Evolutionary conservation across 2,329 filamentous ascomycete genomes (phyloP), one percentile per base, ranked within the genome.

Genomic region (Pseudofabraea citricarpa): DNA sequence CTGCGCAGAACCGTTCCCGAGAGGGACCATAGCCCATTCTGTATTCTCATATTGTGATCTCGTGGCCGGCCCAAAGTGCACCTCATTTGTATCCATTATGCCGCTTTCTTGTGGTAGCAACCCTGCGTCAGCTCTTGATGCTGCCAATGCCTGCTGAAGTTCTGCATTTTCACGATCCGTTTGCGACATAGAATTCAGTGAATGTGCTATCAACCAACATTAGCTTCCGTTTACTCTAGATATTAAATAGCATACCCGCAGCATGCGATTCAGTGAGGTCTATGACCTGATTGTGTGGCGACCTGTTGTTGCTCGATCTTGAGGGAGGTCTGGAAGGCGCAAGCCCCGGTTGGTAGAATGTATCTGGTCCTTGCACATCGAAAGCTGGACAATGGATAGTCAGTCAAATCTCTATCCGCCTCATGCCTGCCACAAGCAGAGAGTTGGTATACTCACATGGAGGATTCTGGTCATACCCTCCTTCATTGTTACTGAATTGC

Each of bases 61-160:
- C 35, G 71, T 80, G 4, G 80, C 78, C 0, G 79, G 80, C 1
- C 79, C 79, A 61, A 84, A 83, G 36, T 73, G 57, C 4, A 70
- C 68, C n/a, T 64, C 50, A 32, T 62, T 65, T 21, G 52, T 54
- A 19, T 41, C 49, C 26, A 67, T 67, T 6, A 79, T 54, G 12
- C 76, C 77, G 2, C 66, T 66, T 57, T 81, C 75, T 51, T 80
- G 77, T 4, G 65, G 65, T 23, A 61, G 51, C 18, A 63, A 35
- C 6, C 74, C 74, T 1, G 73, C 74, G 48, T 75, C 71, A 26
- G 71, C 67, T 18, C 72, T 70, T 2, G 79, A 83, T 51, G 73
- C 73, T 43, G 71, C 71, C 24, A 83, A 61, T 7, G 78, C 79
- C 49, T 74, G 66, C 52, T 76, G 67, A 32, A 83, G 64, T 35